These are phyloP conservation scores for Tinospora cordifolia DNA, from an alignment of 164 flowering plant species.

Conservation along the genomic window DNA sequence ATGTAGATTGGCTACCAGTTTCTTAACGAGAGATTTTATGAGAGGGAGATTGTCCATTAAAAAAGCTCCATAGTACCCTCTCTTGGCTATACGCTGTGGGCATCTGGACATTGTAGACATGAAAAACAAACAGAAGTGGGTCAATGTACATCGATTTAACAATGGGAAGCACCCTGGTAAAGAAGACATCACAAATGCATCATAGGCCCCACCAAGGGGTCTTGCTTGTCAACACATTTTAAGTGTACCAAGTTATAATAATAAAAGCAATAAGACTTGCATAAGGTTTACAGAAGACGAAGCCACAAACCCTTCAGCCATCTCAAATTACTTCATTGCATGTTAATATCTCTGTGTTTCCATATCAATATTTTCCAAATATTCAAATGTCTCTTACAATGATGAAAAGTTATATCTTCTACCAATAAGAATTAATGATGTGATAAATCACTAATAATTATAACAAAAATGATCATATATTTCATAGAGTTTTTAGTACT, in stretches of 20 bases:
- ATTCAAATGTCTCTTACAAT: too few species aligned
- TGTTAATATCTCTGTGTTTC: background rate
- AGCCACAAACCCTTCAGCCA: background rate
- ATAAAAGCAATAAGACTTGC: background rate
- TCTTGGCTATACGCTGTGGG: constrained; percentile 90
- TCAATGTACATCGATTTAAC: background rate
- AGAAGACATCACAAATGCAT: background rate
- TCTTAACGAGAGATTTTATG: constrained; percentile 70
- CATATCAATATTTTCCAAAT: too few species aligned
- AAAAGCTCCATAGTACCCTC: constrained; percentile 94
- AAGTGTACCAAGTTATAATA: background rate
- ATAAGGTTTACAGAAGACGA: background rate
- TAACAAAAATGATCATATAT: too few species aligned
- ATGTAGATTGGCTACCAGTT: constrained; percentile 49
- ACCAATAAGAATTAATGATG: too few species aligned
- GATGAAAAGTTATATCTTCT: too few species aligned
- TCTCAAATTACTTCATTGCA: background rate
- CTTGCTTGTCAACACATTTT: background rate
- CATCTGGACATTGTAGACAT: constrained; percentile 43
- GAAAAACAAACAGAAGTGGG: background rate
- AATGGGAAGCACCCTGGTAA: background rate
- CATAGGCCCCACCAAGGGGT: background rate
- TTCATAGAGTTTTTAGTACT: too few species aligned
- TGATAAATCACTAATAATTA: too few species aligned
- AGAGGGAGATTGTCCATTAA: constrained; percentile 92